Evolutionary conservation across 306 rosid species (phyloP), one percentile per base, ranked within the genome.

Genomic region (Cucumis melo): DNA sequence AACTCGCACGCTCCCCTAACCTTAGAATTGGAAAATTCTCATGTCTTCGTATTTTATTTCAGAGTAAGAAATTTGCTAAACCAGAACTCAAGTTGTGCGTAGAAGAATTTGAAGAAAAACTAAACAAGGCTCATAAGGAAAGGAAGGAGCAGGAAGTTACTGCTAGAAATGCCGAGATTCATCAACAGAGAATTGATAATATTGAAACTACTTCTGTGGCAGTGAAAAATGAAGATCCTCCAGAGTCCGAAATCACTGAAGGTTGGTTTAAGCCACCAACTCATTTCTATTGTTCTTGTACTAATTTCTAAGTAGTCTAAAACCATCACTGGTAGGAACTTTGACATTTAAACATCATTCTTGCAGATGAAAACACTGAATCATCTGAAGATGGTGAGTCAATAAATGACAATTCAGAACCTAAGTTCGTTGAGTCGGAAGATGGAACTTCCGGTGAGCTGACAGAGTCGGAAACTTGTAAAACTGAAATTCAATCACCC

Each of bases 81-180:
- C 82, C 87, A 55, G 98, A 94, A 85, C 88, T 91, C 16, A 94
- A 89, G 81, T 68, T 79, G 60, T 90, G 88, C 84, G 79, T 94
- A 42, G 98, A 91, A 81, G 98, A 94, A 85, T 94, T 94, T 81
- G 98, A 94, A 88, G 98, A 94, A 46, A 91, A 90, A 83, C 83
- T 94, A 62, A 89, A 86, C 62, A 91, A 89, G 86, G 85, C 88
- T 76, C 98, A 93, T 72, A 8, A 41, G 84, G 97, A 91, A 77
- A 90, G 86, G 83, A 94, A 94, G 83, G 97, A 94, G 53, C 98
- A 87, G 77, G 97, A 91, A 86, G 81, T 34, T 65, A 90, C 94
- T 54, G 89, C 96, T 62, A 87, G 86, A 84, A 90, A 90, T 82
- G 98, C 98, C 66, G 84, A 84, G 81, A 84, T 87, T 46, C 97